Base-by-base conservation (phyloP, 2,329 filamentous ascomycete species). In the Botrytis paeoniae region DNA sequence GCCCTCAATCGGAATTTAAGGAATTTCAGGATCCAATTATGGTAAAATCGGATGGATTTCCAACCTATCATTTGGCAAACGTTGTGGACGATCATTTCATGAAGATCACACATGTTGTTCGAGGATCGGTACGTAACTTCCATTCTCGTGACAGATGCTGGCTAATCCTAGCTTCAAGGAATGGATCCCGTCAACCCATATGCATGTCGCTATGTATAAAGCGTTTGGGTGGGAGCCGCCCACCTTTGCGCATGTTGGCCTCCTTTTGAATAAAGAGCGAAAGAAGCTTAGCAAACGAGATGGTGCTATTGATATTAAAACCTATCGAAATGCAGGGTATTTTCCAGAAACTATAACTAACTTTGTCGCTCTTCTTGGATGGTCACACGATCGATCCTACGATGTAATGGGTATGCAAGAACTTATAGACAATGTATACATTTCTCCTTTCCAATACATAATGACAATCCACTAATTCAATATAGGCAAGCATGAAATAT, bases 1-100 rank as follows among this genome's bases (percentile, higher is more conserved):
- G 54, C 16, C 65, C 65, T 25, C 48, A n/a, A 25, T 69, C 65
- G 29, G 65, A 69, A 16, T 69, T 32, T 4, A 57, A 57, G n/a
- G 48, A 69, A 37, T 91, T 86, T 75, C 93, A 96, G 77, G 95
- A 98, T 79, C 95, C 94, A 32, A 93, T 99, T 74, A 85, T 99
- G 59, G 85, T 98, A 74, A 99, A 99, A 82, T 91, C 91, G 0
- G 96, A 99, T 80, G 95, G 94, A 0, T 92, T 92, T 76, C 96
- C 96, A 0, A 99, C 97, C 0, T 99, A 99, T 80, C 96, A 99
- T 82, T 91, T 99, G 75, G 96, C 96, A 7, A 99, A 98, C 80
- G 95, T 99, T 14, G 91, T 99, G 7, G 96, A 99, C 80, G 96
- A 99, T 80, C 93, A 98, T 81, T 85, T 92, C 74, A 99, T 99